Percentiles rank a stretch among this genome's conserved stretches.
Conservation (phyloP, 2,329 filamentous ascomycete genomes). For the Cercospora beticola region DNA sequence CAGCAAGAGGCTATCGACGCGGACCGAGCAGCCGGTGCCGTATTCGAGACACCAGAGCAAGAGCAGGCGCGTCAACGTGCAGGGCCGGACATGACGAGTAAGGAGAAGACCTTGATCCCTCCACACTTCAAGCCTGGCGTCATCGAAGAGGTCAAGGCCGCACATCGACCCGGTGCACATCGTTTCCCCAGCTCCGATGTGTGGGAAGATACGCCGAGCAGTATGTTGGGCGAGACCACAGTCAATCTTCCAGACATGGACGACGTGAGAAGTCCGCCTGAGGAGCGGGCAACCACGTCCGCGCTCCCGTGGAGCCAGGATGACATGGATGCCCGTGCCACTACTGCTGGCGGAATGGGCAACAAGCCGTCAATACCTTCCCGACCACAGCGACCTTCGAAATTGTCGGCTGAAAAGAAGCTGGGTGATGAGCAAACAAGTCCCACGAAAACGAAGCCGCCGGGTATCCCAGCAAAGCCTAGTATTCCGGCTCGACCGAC, state of each 20-base stretch:
- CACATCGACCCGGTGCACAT: slow-evolving; percentile 56
- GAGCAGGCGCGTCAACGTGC: slow-evolving; percentile 51
- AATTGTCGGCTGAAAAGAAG: slow-evolving; percentile 35
- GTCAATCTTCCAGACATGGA: slow-evolving; percentile 49
- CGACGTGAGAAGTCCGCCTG: slow-evolving; percentile 32
- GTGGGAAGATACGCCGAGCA: slow-evolving; percentile 92
- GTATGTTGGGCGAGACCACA: slow-evolving; percentile 74
- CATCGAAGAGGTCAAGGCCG: slow-evolving; percentile 51
- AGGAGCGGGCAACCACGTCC: slow-evolving; percentile 26
- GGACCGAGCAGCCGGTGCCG: slow-evolving; percentile 31
- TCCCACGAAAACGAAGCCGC: slow-evolving; percentile 53
- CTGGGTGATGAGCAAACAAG: slow-evolving; percentile 40
- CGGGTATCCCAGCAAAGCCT: slow-evolving; percentile 62
- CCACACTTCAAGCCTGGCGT: slow-evolving; percentile 58
- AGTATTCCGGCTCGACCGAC: slow-evolving; percentile 59
- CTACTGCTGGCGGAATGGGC: slow-evolving; percentile 26
- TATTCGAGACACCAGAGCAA: slow-evolving; percentile 50
- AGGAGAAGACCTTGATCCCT: slow-evolving; percentile 55
- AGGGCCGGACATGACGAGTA: slow-evolving; percentile 40
- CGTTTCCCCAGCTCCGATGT: slow-evolving; percentile 90
- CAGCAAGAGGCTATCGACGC: slow-evolving; percentile 38
- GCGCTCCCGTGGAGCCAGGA: slow-evolving; percentile 20
- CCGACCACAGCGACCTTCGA: slow-evolving; percentile 34
- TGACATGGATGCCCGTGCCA: slow-evolving; percentile 21
- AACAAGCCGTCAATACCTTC: slow-evolving; percentile 34